Evolutionary conservation across 2,329 filamentous ascomycete genomes (phyloP), one percentile per base, ranked within the genome.

Genomic region (Fusarium aywerte): DNA sequence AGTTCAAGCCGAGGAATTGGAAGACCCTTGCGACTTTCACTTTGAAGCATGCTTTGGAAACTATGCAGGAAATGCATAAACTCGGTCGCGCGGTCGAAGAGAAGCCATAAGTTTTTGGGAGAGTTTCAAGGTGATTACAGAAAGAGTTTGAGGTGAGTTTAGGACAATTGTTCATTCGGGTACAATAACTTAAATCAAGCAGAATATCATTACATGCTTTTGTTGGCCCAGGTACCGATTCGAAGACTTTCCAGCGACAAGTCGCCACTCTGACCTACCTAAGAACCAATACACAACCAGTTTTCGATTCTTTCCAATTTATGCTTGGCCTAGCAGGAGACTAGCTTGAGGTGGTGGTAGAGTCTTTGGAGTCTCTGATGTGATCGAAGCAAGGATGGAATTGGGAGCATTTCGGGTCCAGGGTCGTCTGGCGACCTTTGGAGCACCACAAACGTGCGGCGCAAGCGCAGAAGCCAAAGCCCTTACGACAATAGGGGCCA

Each of bases 401-500:
- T 38, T 50, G 23, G 67, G 69, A 5, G 45, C 57, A 8, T 35
- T 51, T 27, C 29, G 52, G 4, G 55, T 58, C 25, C 35, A 43
- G 13, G 66, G 69, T 4, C 50, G 15, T 9, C 51, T 40, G 20
- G 53, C 55, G 25, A 18, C 36, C 12, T 52, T 31, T 9, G 69
- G 67, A 2, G 44, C 21, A 2, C 58, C 38, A 2, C 50, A 55
- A 7, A 51, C 36, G 4, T 39, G 29, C 6, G 69, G 65, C 6
- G 38, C 23, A 2, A 70, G 32, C 18, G 40, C 59, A 16, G 49
- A 57, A 2, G 35, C 25, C 36, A 70, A 33, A 3, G 52, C 57
- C 3, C 40, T 39, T 4, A 43, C 57, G 11, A 72, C 55, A 5
- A 65, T 58, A 5, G 69, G 69, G 2, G 47, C 67, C 7, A 69